Conservation (phyloP, 768 basidiomycete genomes). For the Agrocybe chaxingu region DNA sequence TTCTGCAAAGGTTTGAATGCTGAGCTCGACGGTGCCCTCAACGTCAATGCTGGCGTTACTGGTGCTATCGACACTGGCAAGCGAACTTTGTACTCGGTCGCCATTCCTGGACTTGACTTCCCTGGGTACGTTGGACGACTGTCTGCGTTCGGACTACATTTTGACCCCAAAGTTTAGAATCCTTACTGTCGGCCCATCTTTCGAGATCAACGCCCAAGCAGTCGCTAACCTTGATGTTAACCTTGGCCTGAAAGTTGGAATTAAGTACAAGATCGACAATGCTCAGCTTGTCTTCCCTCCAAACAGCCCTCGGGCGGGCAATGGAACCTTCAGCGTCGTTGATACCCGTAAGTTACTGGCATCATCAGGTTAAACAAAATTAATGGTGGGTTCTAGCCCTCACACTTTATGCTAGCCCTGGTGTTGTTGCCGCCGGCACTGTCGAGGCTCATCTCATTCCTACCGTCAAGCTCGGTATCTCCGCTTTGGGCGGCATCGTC, state of each 20-base stretch:
- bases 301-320: slow-evolving; percentile 14
- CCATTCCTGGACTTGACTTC: slow-evolving; percentile 48
- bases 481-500: slow-evolving; percentile 32
- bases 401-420: slow-evolving; percentile 37
- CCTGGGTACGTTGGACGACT: slow-evolving; percentile 33
- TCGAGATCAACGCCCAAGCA: slow-evolving; percentile 38
- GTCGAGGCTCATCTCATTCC: slow-evolving; percentile 50
- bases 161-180: slow-evolving; percentile 23
- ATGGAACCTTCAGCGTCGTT: slow-evolving; percentile 28
- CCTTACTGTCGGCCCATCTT: slow-evolving; percentile 44
- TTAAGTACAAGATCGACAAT: slow-evolving; percentile 40
- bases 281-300: slow-evolving; percentile 44
- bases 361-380: too few relatives aligned
- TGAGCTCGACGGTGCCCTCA: slow-evolving; percentile 35
- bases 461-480: slow-evolving; percentile 40
- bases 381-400: slow-evolving; percentile 26
- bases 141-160: background rate
- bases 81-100: slow-evolving; percentile 35
- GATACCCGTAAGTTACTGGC: slow-evolving; percentile 37
- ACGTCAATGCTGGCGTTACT: slow-evolving; percentile 31
- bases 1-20: slow-evolving; percentile 29
- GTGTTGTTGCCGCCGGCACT: slow-evolving; percentile 37
- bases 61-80: slow-evolving; percentile 43
- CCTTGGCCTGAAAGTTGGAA: slow-evolving; percentile 37
- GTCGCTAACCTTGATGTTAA: slow-evolving; percentile 32